A percentile compares a stretch with the other conserved stretches of the same genome.
These are phyloP conservation scores for Tylopilus intermedius DNA, from an alignment of 768 basidiomycete genomes.

Conservation along the genomic window DNA sequence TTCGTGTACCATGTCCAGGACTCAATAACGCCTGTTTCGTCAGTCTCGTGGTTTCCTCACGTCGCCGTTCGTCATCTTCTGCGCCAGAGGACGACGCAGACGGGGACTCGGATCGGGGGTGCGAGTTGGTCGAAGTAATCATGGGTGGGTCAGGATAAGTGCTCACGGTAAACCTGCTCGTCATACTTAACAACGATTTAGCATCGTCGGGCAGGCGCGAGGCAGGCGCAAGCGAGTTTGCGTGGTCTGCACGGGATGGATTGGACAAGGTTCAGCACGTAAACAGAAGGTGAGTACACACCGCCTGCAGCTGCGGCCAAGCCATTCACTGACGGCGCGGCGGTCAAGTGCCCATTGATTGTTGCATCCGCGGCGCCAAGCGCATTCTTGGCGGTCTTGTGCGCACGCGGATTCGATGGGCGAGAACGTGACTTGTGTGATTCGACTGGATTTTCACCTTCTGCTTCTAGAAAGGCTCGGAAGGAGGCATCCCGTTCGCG, in stretches of 20 bases:
- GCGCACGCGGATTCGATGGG: slow-evolving; percentile 6
- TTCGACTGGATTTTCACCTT: slow-evolving; percentile 68
- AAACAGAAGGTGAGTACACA: slow-evolving; percentile 15
- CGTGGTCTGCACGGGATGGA: slow-evolving; percentile 12
- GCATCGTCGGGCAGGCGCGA: slow-evolving; percentile 21
- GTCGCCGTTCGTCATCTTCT: slow-evolving; percentile 22
- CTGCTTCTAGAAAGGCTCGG: slow-evolving; percentile 85
- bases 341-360: slow-evolving; percentile 1
- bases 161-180: slow-evolving; percentile 25
- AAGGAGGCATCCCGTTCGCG: slow-evolving; percentile 89
- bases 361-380: not conserved
- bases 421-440: slow-evolving; percentile 21
- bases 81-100: slow-evolving; percentile 16
- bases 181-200: slow-evolving; percentile 28
- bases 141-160: slow-evolving; percentile 25
- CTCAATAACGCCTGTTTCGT: slow-evolving; percentile 21
- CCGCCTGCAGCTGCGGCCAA: slow-evolving; percentile 15
- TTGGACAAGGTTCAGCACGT: slow-evolving; percentile 11
- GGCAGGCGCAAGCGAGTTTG: slow-evolving; percentile 13
- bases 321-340: slow-evolving; percentile 8
- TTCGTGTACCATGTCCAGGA: slow-evolving; percentile 22
- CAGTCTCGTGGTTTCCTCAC: slow-evolving; percentile 19
- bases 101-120: slow-evolving; percentile 17
- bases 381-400: slow-evolving; percentile 6
- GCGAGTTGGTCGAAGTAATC: slow-evolving; percentile 15